Percentiles rank a stretch among this genome's conserved stretches.
phyloP scores from a whole-genome alignment of 768 basidiomycete species.

The Lactarius sanguifluus region DNA sequence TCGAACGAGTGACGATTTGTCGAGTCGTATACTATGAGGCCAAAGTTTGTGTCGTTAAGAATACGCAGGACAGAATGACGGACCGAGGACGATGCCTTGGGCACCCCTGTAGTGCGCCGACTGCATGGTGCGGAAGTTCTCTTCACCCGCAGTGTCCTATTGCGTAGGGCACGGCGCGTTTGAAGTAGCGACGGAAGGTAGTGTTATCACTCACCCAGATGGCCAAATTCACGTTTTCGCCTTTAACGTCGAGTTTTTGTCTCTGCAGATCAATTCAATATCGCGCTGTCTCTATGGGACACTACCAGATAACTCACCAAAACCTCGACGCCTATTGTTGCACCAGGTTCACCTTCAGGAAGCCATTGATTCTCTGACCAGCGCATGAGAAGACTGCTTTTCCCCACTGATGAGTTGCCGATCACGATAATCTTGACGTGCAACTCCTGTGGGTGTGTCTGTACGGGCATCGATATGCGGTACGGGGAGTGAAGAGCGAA shows the following conservation, averaged over 20 bases:
- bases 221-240: constrained; percentile 85
- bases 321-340: constrained; percentile 87
- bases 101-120: constrained; percentile 91
- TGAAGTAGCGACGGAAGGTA: background rate
- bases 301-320: constrained; percentile 50
- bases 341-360: constrained; percentile 82
- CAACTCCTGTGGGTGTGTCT: constrained; percentile 31
- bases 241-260: constrained; percentile 82
- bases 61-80: constrained; percentile 17
- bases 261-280: constrained; percentile 46
- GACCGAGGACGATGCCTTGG: constrained; percentile 76
- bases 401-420: constrained; percentile 87
- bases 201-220: constrained; percentile 77
- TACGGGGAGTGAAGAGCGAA: background rate
- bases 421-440: constrained; percentile 84
- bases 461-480: background rate
- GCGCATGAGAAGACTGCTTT: constrained; percentile 86
- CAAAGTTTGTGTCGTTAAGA: background rate
- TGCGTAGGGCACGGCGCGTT: background rate
- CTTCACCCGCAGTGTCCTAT: constrained; percentile 94
- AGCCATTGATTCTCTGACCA: constrained; percentile 97
- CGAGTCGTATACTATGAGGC: constrained; percentile 81
- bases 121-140: constrained; percentile 93
- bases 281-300: background rate
- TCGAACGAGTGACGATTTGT: constrained; percentile 90